Conservation (phyloP, 2,329 filamentous ascomycete genomes). For the Fusarium secorum region DNA sequence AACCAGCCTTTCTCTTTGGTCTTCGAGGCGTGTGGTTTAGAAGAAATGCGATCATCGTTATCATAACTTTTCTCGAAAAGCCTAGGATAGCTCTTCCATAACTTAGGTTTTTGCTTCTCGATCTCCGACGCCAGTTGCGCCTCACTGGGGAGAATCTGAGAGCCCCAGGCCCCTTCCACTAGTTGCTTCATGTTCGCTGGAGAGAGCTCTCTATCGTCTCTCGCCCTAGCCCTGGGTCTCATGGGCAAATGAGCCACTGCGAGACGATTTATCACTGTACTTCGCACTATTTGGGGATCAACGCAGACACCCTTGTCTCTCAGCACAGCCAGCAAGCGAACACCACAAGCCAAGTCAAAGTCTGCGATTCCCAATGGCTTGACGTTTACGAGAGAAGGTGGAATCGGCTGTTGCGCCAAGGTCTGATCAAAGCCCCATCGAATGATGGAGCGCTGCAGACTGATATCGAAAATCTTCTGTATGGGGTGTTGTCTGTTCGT, state of each 20-base stretch:
- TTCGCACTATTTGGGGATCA: constrained; percentile 44
- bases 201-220: constrained; percentile 46
- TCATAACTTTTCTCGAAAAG: constrained; percentile 44
- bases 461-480: constrained; percentile 53
- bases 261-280: constrained; percentile 43
- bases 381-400: constrained; percentile 10
- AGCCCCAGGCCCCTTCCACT: constrained; percentile 49
- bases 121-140: constrained; percentile 39
- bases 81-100: constrained; percentile 44
- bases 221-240: constrained; percentile 39
- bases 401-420: constrained; percentile 36
- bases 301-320: constrained; percentile 49
- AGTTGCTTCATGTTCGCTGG: constrained; percentile 43
- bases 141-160: constrained; percentile 41
- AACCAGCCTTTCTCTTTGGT: constrained; percentile 13
- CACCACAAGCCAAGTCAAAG: constrained; percentile 49
- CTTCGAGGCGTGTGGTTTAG: neutral
- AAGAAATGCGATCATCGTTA: constrained; percentile 2
- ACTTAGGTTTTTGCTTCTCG: constrained; percentile 42
- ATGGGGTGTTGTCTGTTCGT: constrained; percentile 56
- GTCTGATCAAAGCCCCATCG: constrained; percentile 56
- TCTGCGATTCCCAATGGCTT: constrained; percentile 24
- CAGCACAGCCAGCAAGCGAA: constrained; percentile 47
- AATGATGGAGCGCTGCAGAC: constrained; percentile 52
- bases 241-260: constrained; percentile 42